Base-by-base conservation (phyloP, 495 filamentous ascomycete species). In the Aspergillus incahuasiensis region DNA sequence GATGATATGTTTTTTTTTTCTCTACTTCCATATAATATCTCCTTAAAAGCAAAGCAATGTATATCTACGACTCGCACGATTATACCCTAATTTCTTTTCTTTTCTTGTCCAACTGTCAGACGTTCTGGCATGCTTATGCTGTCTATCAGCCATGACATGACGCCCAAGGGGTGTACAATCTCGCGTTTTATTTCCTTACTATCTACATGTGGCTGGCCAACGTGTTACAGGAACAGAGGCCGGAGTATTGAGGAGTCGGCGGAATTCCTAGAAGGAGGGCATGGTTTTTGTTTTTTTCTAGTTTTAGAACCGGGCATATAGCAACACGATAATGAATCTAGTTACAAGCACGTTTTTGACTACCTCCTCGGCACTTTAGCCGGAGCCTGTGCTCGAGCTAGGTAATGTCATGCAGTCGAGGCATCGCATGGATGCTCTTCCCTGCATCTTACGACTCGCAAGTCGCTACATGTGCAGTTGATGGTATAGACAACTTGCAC, bases 21-120 rank as follows among this genome's bases (percentile, higher is more conserved):
- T 48, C 40, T 34, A 42, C 55, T 49, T 57, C 30, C 38, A 50
- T 50, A 56, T 44, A 30, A 22, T 13, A 20, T 20, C 11, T 1
- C 4, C 6, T 22, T 44, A 13, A 20, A 32, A 55, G 25, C 25
- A 55, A 50, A 32, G 52, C 30, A 55, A 35, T 59, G 57, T 55
- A 49, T 50, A 47, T 55, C 40, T 59, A 59, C 46, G 52, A 55
- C 21, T 30, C 25, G 44, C 49, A 48, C 30, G 48, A 52, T 32
- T 58, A 52, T 58, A 53, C 34, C 22, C 45, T 56, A 25, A 48
- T 34, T 55, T 21, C 41, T 4, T 34, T 49, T 42, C 2, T 18
- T 46, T n/a, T 50, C 11, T 30, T 6, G 32, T 35, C n/a, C 16
- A 46, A 16, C 34, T 19, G 42, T 35, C 25, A 47, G n/a, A 9